phyloP scores from a whole-genome alignment of 1,284 basidiomycete species.

The Trametes hirsuta region DNA sequence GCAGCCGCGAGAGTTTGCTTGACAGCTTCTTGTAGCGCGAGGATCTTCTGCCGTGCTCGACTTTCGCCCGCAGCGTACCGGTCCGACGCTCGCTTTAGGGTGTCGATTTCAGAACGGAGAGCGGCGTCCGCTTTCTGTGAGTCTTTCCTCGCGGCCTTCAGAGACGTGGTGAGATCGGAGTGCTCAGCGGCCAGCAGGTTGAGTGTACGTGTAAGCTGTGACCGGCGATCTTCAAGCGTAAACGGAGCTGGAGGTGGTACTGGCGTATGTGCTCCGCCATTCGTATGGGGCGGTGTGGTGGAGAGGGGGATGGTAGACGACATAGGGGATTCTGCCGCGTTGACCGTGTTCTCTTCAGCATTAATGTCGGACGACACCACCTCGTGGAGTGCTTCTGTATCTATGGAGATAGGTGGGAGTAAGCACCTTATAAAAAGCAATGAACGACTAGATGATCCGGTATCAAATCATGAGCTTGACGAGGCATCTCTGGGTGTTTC shows the following conservation, averaged over 20 bases:
- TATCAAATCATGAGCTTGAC: not conserved
- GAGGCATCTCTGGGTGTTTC: conserved; percentile 9
- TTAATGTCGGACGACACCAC: conserved; percentile 10
- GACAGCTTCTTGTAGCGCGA: conserved; percentile 76
- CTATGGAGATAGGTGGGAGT: conserved; percentile 6
- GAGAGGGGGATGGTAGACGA: conserved; percentile 17
- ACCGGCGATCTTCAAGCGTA: conserved; percentile 61
- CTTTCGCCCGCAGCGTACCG: conserved; percentile 66
- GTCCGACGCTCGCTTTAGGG: conserved; percentile 72
- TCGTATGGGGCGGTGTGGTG: conserved; percentile 13
- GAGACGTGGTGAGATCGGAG: conserved; percentile 56
- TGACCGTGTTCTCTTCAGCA: conserved; percentile 15
- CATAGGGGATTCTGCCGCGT: conserved; percentile 13
- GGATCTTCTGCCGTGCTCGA: conserved; percentile 72
- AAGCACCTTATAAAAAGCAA: not conserved
- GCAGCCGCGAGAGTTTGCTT: conserved; percentile 66
- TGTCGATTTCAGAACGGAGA: conserved; percentile 75
- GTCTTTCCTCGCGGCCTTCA: conserved; percentile 73
- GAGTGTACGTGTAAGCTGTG: conserved; percentile 63
- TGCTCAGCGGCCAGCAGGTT: conserved; percentile 59
- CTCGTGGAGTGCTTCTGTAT: conserved; percentile 24
- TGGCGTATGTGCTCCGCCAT: conserved; percentile 7
- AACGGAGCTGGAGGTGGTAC: conserved; percentile 20
- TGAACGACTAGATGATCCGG: conserved; percentile 10
- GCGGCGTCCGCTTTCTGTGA: conserved; percentile 75